phyloP scores from a whole-genome alignment of 2,329 filamentous ascomycete species.

The Colletotrichum musae region DNA sequence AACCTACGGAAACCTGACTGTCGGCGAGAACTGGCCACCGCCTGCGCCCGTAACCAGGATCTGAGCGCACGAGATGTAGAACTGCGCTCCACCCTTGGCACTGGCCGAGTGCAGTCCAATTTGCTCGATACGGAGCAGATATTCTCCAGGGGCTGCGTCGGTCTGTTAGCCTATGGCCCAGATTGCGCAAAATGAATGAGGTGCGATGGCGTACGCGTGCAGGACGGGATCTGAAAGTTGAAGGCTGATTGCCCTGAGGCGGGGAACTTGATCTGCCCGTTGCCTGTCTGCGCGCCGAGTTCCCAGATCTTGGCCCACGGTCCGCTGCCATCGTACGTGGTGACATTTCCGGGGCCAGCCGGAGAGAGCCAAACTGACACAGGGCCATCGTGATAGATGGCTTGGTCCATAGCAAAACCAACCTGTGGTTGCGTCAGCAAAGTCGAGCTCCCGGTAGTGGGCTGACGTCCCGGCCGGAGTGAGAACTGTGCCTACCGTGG shows the following conservation, averaged over 20 bases:
- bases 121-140: constrained; percentile 55
- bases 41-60: constrained; percentile 46
- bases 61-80: constrained; percentile 55
- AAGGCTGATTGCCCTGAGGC: constrained; percentile 31
- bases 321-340: constrained; percentile 35
- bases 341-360: constrained; percentile 25
- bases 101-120: constrained; percentile 53
- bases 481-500: no score
- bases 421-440: no score
- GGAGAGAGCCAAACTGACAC: no score
- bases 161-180: not conserved
- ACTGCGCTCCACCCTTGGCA: constrained; percentile 51
- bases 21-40: constrained; percentile 27
- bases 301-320: constrained; percentile 38
- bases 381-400: no score
- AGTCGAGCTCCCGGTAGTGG: no score
- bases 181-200: no score
- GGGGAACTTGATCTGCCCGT: constrained; percentile 39
- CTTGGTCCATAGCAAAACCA: no score
- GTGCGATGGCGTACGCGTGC: constrained; percentile 30
- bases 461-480: no score
- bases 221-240: constrained; percentile 39
- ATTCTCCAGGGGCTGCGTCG: constrained; percentile 44
- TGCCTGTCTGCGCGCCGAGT: constrained; percentile 29
- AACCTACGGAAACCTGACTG: constrained; percentile 38